Conservation (phyloP, 1,284 basidiomycete species). For the Fomitopsis pinicola region DNA sequence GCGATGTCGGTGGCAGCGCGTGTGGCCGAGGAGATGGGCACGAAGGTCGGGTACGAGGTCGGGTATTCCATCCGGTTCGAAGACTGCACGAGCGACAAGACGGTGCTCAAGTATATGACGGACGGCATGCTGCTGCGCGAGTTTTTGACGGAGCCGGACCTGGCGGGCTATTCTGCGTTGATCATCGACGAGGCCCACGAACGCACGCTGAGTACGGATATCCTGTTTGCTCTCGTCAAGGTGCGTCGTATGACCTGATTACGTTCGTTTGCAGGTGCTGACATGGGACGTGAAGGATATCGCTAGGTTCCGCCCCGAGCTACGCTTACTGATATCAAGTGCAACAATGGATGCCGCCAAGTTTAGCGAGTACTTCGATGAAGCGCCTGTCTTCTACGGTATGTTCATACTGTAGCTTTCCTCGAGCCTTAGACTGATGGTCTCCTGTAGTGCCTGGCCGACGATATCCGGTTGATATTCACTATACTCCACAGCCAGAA, state of each 20-base stretch:
- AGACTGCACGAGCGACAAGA: conserved; percentile 98
- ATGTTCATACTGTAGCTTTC: conserved; percentile 20
- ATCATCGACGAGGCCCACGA: conserved; percentile 99
- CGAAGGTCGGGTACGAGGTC: conserved; percentile 94
- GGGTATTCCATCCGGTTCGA: conserved; percentile 99
- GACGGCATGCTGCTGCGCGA: conserved; percentile 97
- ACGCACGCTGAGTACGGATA: conserved; percentile 93
- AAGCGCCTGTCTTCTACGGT: conserved; percentile 92
- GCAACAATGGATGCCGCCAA: conserved; percentile 97
- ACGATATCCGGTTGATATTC: conserved; percentile 96
- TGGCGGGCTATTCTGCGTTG: conserved; percentile 88
- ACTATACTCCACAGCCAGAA: conserved; percentile 96
- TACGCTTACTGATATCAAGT: conserved; percentile 88
- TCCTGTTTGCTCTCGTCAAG: conserved; percentile 95
- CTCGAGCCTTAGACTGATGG: not conserved
- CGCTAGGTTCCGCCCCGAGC: conserved; percentile 91
- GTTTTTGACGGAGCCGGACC: conserved; percentile 92
- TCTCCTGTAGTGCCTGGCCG: conserved; percentile 83
- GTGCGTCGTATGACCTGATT: conserved; percentile 44
- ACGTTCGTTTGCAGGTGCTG: conserved; percentile 16
- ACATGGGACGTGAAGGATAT: conserved; percentile 67
- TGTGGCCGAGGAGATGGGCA: conserved; percentile 98
- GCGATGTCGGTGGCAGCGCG: conserved; percentile 99
- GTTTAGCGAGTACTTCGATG: conserved; percentile 94
- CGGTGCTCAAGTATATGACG: conserved; percentile 97